A percentile compares a stretch with the other conserved stretches of the same genome.
These are phyloP conservation scores for Scedosporium dehoogii DNA, from an alignment of 2,329 filamentous ascomycete genomes.

Conservation along the genomic window DNA sequence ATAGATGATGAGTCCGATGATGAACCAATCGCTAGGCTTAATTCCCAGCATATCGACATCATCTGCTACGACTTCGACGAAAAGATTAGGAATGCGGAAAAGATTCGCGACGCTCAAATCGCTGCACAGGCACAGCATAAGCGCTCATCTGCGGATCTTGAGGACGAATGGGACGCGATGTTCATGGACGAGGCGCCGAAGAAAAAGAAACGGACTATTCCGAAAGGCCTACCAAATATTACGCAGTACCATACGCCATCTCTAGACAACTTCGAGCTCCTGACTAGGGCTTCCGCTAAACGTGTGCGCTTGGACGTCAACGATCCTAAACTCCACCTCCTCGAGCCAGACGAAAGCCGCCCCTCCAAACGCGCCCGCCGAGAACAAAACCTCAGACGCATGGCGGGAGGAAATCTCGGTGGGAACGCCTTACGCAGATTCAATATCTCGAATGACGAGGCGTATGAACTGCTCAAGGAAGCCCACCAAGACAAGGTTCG, in stretches of 20 bases:
- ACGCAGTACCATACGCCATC: slow-evolving; percentile 55
- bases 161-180: slow-evolving; percentile 55
- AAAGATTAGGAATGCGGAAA: slow-evolving; percentile 5
- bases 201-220: slow-evolving; percentile 59
- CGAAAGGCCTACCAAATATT: slow-evolving; percentile 48
- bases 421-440: slow-evolving; percentile 73
- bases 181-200: slow-evolving; percentile 42
- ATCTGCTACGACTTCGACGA: slow-evolving; percentile 43
- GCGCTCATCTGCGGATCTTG: slow-evolving; percentile 26
- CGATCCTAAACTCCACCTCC: slow-evolving; percentile 77
- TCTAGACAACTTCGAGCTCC: slow-evolving; percentile 71
- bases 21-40: slow-evolving; percentile 64
- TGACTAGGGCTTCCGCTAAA: slow-evolving; percentile 64
- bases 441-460: slow-evolving; percentile 93
- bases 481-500: slow-evolving; percentile 95
- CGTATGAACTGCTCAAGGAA: slow-evolving; percentile 91
- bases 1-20: slow-evolving; percentile 42
- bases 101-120: background rate
- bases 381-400: slow-evolving; percentile 51
- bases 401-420: slow-evolving; percentile 58
- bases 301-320: slow-evolving; percentile 77
- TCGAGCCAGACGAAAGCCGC: slow-evolving; percentile 59
- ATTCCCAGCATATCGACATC: slow-evolving; percentile 70
- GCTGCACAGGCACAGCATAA: slow-evolving; percentile 1
- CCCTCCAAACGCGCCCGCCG: slow-evolving; percentile 49